A percentile compares a stretch with the other conserved stretches of the same genome.
These are phyloP conservation scores for Citrus inodora DNA, from an alignment of 345 rosid genomes.

Conservation along the genomic window DNA sequence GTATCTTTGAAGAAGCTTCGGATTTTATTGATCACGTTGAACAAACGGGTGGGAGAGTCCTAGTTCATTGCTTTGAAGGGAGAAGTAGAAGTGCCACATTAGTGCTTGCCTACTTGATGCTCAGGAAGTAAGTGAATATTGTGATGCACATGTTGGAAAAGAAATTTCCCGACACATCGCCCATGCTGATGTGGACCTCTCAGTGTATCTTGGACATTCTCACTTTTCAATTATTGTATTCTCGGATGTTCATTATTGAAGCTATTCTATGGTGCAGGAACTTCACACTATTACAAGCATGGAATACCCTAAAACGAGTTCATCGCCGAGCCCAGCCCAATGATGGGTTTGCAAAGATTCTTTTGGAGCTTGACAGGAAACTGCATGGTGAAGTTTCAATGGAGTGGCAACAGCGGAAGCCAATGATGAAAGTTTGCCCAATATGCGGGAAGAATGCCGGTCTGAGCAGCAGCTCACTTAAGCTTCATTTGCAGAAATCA, in stretches of 20 bases:
- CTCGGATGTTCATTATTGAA: background rate
- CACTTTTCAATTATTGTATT: background rate
- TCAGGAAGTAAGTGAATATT: constrained; percentile 64
- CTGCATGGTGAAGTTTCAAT: constrained; percentile 80
- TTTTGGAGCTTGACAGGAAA: constrained; percentile 60
- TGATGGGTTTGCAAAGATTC: constrained; percentile 81
- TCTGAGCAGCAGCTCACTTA: constrained; percentile 87
- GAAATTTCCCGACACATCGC: background rate
- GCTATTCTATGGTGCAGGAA: constrained; percentile 44
- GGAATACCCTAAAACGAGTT: constrained; percentile 71
- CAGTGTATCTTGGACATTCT: background rate
- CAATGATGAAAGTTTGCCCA: constrained; percentile 84
- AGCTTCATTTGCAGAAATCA: constrained; percentile 86
- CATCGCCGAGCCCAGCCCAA: constrained; percentile 97
- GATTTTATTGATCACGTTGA: constrained; percentile 81
- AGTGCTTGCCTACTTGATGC: constrained; percentile 85
- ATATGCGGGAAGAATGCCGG: constrained; percentile 95
- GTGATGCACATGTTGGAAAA: background rate
- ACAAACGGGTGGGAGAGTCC: constrained; percentile 61
- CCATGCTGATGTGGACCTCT: background rate
- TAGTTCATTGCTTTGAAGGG: constrained; percentile 99
- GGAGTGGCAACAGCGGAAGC: constrained; percentile 95
- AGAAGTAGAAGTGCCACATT: constrained; percentile 95
- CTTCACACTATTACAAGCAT: constrained; percentile 66
- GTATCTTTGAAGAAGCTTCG: constrained; percentile 78